A percentile compares a stretch with the other conserved stretches of the same genome.
phyloP scores from a whole-genome alignment of 495 filamentous ascomycete species.

The Podospora conica region DNA sequence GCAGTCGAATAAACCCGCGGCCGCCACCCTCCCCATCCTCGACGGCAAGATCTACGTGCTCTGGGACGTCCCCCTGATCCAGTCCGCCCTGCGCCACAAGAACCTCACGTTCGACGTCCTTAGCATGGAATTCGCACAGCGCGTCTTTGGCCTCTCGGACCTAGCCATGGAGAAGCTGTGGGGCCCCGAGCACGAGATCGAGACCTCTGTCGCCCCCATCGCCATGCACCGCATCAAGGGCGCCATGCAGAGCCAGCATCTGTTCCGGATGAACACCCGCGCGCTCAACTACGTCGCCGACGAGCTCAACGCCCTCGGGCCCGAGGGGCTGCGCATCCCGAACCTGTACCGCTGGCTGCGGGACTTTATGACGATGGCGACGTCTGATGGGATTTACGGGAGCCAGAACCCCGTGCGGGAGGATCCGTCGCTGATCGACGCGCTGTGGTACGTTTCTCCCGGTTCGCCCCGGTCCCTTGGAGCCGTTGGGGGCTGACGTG shows the following conservation, averaged over 20 bases:
- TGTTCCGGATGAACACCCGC: background rate
- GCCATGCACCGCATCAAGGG: conserved; percentile 1
- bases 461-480: background rate
- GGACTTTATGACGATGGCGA: conserved; percentile 24
- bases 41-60: conserved; percentile 4
- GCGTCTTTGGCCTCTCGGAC: background rate
- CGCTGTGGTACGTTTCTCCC: conserved; percentile 9
- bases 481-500: conserved; percentile 12
- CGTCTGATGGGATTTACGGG: conserved; percentile 27
- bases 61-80: background rate
- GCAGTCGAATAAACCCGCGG: background rate
- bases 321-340: conserved; percentile 1
- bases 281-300: conserved; percentile 9
- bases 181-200: background rate
- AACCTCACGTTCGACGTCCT: conserved; percentile 1
- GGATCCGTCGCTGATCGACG: conserved; percentile 16
- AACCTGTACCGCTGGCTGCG: conserved; percentile 29
- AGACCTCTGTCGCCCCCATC: background rate
- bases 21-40: conserved; percentile 6
- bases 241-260: background rate
- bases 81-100: conserved; percentile 4
- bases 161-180: background rate
- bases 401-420: conserved; percentile 22
- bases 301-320: background rate
- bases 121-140: conserved; percentile 1